Conservation (phyloP, 2,329 filamentous ascomycete genomes). For the Dactylellina drechsleri region DNA sequence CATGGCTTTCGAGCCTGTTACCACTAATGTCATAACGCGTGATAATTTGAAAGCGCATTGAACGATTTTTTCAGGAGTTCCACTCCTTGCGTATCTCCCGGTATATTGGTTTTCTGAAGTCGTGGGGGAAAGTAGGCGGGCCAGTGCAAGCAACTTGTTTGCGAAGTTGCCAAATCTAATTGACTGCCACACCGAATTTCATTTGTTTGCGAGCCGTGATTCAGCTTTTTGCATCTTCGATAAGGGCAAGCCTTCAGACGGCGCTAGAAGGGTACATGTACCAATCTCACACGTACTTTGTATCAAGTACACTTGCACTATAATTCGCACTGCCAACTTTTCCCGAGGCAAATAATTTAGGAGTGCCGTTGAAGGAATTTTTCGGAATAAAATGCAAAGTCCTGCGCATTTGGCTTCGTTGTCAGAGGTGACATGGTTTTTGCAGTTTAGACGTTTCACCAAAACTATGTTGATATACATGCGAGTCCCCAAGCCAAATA, state of each 20-base stretch:
- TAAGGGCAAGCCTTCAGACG: not conserved
- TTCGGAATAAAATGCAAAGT: conserved; percentile 9
- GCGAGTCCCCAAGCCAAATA: no score
- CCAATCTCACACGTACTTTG: not conserved
- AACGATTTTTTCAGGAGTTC: not conserved
- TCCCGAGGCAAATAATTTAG: not conserved
- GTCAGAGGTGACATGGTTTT: conserved; percentile 1
- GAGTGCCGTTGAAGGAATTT: not conserved
- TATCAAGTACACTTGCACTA: not conserved
- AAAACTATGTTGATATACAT: conserved; percentile 2
- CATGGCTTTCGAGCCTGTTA: conserved; percentile 36
- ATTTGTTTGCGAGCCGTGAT: not conserved
- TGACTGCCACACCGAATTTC: conserved; percentile 9
- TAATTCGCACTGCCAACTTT: not conserved
- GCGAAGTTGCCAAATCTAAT: no score
- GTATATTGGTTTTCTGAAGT: not conserved
- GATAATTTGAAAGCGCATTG: no score
- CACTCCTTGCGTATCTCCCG: not conserved
- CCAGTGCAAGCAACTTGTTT: no score
- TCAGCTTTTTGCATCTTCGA: no score
- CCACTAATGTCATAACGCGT: not conserved
- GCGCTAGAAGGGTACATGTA: not conserved
- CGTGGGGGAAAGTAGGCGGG: not conserved
- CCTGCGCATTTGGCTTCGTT: conserved; percentile 26
- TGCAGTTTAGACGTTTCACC: conserved; percentile 27